Conservation (phyloP, 2,329 filamentous ascomycete species). For the Biscogniauxia mediterranea region DNA sequence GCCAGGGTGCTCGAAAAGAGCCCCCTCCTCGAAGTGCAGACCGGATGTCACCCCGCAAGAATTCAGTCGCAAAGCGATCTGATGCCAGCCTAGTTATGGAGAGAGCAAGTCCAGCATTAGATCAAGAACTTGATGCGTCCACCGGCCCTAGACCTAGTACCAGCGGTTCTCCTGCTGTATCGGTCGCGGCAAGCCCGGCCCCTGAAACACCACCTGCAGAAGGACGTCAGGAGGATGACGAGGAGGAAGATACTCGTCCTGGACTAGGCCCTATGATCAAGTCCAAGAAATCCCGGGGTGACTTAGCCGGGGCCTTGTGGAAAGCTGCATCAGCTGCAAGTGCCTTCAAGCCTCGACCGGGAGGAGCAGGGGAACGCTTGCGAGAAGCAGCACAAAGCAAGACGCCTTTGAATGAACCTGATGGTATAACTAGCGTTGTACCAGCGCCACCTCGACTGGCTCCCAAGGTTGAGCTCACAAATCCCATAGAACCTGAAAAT, state of each 20-base stretch:
- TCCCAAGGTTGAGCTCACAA: slow-evolving; percentile 37
- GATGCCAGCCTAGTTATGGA: slow-evolving; percentile 36
- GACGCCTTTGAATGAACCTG: slow-evolving; percentile 66
- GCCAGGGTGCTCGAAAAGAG: slow-evolving; percentile 46
- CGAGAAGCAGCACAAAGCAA: slow-evolving; percentile 55
- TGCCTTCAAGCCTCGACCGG: slow-evolving; percentile 81
- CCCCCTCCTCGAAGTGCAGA: slow-evolving; percentile 53
- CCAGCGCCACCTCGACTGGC: slow-evolving; percentile 65
- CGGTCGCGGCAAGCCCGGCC: slow-evolving; percentile 24
- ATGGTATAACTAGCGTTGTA: slow-evolving; percentile 87
- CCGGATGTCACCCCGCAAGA: slow-evolving; percentile 47
- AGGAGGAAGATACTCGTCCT: slow-evolving; percentile 54
- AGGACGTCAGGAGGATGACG: slow-evolving; percentile 29
- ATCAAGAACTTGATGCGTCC: slow-evolving; percentile 14
- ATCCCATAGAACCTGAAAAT: slow-evolving; percentile 33
- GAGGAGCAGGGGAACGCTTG: slow-evolving; percentile 80
- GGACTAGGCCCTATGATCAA: slow-evolving; percentile 91
- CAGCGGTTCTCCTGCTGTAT: slow-evolving; percentile 20
- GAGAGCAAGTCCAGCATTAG: slow-evolving; percentile 26
- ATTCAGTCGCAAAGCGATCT: slow-evolving; percentile 36
- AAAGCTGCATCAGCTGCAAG: slow-evolving; percentile 73
- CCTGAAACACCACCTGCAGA: slow-evolving; percentile 30
- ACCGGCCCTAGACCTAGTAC: slow-evolving; percentile 9
- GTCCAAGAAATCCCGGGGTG: slow-evolving; percentile 68
- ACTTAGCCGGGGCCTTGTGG: slow-evolving; percentile 73